phyloP scores from a whole-genome alignment of 257 asterid genomes.

The Lavandula angustifolia region DNA sequence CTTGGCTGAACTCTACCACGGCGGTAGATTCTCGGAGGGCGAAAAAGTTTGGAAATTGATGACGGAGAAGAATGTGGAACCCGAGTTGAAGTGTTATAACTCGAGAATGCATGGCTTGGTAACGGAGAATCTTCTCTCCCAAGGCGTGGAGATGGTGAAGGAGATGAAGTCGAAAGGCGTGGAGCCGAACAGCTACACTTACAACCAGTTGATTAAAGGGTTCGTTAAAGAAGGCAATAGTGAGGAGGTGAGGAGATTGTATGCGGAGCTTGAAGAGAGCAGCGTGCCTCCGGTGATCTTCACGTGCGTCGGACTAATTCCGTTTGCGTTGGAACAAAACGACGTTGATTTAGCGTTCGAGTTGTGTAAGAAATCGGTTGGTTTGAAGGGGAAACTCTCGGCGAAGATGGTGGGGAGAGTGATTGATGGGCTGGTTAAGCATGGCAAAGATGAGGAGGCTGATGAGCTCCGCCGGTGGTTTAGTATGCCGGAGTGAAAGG shows the following conservation, averaged over 20 bases:
- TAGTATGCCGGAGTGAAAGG: background rate
- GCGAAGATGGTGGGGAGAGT: conserved; percentile 29
- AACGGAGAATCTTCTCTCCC: conserved; percentile 30
- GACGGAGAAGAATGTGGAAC: conserved; percentile 43
- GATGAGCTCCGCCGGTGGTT: conserved; percentile 38
- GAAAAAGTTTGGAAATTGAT: conserved; percentile 52
- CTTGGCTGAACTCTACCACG: conserved; percentile 31
- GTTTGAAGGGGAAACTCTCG: conserved; percentile 25
- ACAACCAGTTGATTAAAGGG: conserved; percentile 47
- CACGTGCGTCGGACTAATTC: conserved; percentile 38
- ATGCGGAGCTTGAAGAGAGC: conserved; percentile 34
- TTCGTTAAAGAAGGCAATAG: conserved; percentile 34
- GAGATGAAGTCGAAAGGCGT: conserved; percentile 41
- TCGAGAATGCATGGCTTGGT: conserved; percentile 42
- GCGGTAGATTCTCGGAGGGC: conserved; percentile 36
- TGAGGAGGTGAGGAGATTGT: conserved; percentile 49
- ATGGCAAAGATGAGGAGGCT: conserved; percentile 38
- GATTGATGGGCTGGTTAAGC: conserved; percentile 35
- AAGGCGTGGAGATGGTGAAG: conserved; percentile 41
- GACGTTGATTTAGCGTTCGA: conserved; percentile 44
- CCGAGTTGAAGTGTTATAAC: conserved; percentile 45
- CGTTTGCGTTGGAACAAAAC: conserved; percentile 39
- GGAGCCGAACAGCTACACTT: conserved; percentile 42
- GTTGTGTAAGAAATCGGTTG: conserved; percentile 41
- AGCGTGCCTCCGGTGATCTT: conserved; percentile 29